These are phyloP conservation scores for Bruguiera hainesii DNA, from an alignment of 441 rosid species.

Conservation along the genomic window DNA sequence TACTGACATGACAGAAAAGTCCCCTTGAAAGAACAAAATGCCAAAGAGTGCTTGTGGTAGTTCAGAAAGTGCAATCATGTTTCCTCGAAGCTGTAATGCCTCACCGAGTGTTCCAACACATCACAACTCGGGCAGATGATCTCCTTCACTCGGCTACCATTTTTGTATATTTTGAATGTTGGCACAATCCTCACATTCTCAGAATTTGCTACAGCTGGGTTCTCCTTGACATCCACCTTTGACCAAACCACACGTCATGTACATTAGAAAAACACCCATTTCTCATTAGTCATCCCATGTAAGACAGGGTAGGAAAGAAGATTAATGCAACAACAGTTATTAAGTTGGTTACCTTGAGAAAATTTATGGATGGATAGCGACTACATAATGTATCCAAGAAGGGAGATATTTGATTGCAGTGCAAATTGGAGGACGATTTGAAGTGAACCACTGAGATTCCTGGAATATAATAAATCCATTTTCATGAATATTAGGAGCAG, in stretches of 20 bases:
- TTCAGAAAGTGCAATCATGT: conserved; percentile 18
- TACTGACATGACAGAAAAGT: conserved; percentile 30
- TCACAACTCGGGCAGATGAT: conserved; percentile 84
- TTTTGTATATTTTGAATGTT: conserved; percentile 88
- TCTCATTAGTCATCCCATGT: background rate
- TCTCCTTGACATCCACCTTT: conserved; percentile 71
- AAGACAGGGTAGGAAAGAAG: background rate
- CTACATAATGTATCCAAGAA: conserved; percentile 65
- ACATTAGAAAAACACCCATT: conserved; percentile 9
- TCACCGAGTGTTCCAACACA: conserved; percentile 83
- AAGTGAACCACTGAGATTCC: conserved; percentile 83
- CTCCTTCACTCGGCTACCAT: conserved; percentile 76
- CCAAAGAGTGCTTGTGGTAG: conserved; percentile 19
- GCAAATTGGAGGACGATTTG: conserved; percentile 53
- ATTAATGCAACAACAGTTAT: background rate
- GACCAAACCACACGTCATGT: background rate
- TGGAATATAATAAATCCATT: conserved; percentile 23
- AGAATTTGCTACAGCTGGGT: conserved; percentile 50
- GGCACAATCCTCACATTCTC: conserved; percentile 88
- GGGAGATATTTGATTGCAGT: conserved; percentile 79
- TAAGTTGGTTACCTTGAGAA: conserved; percentile 59
- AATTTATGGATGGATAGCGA: conserved; percentile 79
- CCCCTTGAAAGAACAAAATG: conserved; percentile 23
- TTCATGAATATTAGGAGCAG: background rate
- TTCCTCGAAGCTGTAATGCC: conserved; percentile 74